Percentiles rank a stretch among this genome's conserved stretches.
phyloP scores from a whole-genome alignment of 2,329 filamentous ascomycete species.

The Fusarium goolgardi region DNA sequence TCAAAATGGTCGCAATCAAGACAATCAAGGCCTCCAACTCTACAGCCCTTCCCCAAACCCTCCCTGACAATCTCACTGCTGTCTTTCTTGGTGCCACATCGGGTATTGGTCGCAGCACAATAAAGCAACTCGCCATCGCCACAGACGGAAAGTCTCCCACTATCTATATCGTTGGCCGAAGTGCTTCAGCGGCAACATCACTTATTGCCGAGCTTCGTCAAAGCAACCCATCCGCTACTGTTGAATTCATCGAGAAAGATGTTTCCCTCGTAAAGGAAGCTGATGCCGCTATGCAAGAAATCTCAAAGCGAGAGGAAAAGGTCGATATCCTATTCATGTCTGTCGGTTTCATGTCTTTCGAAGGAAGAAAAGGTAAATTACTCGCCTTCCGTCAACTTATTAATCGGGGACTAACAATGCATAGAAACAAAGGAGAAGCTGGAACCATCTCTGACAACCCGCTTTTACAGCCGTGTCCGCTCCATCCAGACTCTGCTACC shows the following conservation, averaged over 20 bases:
- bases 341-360: slow-evolving; percentile 48
- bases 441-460: slow-evolving; percentile 62
- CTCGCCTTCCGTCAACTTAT: rapidly evolving
- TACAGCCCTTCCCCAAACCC: background rate
- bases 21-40: slow-evolving; percentile 30
- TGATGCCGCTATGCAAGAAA: slow-evolving; percentile 54
- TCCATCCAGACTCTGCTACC: slow-evolving; percentile 69
- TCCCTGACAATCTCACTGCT: slow-evolving; percentile 17
- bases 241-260: slow-evolving; percentile 62
- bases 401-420: rapidly evolving
- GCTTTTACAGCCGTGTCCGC: slow-evolving; percentile 68
- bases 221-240: slow-evolving; percentile 56
- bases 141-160: slow-evolving; percentile 20
- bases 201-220: slow-evolving; percentile 56
- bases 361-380: slow-evolving; percentile 37
- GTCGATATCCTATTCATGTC: slow-evolving; percentile 61
- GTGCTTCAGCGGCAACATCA: slow-evolving; percentile 48
- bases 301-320: slow-evolving; percentile 55
- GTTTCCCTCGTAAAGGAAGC: slow-evolving; percentile 64
- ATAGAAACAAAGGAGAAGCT: slow-evolving; percentile 68
- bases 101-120: slow-evolving; percentile 31
- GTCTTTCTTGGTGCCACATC: slow-evolving; percentile 39
- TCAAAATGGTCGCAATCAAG: slow-evolving; percentile 28
- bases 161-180: slow-evolving; percentile 61
- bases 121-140: slow-evolving; percentile 24